Percentiles rank a stretch among this genome's conserved stretches.
Evolutionary conservation across 495 filamentous ascomycete species (phyloP).

Genomic region (Xylaria cubensis): DNA sequence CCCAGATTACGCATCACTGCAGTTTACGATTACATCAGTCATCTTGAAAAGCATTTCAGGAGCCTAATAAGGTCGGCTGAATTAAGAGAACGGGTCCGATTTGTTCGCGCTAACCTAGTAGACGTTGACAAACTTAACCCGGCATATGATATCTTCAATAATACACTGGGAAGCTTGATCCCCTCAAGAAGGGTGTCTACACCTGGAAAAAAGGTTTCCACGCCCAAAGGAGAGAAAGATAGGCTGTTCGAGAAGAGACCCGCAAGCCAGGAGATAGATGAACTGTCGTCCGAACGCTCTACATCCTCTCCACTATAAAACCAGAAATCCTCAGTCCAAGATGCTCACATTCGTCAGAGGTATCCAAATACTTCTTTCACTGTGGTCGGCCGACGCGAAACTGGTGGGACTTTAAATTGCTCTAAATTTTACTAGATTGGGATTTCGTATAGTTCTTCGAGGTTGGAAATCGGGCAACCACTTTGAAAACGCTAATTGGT

Average conservation of each 20-base stretch:
- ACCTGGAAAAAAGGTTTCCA: neutral
- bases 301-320: neutral
- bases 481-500: neutral
- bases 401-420: neutral
- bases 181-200: neutral
- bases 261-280: neutral
- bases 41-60: neutral
- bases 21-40: neutral
- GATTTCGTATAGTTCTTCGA: neutral
- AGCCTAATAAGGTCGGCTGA: neutral
- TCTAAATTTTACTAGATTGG: neutral
- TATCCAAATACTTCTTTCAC: neutral
- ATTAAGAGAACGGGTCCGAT: neutral
- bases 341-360: neutral
- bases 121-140: neutral
- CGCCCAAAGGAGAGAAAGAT: neutral
- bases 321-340: neutral
- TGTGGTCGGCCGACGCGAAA: neutral
- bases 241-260: neutral
- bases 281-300: neutral
- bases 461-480: neutral
- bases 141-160: conserved; percentile 1
- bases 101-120: conserved; percentile 5
- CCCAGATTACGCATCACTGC: neutral
- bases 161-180: neutral